These are phyloP conservation scores for Serendipita vermifera DNA, from an alignment of 768 basidiomycete genomes.

Conservation along the genomic window DNA sequence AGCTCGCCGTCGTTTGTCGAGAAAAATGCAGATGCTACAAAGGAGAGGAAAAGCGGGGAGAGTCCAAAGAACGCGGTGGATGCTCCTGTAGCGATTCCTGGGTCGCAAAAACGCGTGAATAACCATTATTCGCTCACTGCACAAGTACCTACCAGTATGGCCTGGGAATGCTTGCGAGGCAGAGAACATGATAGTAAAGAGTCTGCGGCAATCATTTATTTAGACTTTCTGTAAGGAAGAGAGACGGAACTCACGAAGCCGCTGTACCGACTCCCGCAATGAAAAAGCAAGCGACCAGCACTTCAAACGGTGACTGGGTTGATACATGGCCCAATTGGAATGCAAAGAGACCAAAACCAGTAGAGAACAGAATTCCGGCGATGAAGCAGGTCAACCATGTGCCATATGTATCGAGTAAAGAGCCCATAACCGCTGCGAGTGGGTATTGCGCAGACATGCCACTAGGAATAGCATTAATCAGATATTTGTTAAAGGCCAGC, in stretches of 20 bases:
- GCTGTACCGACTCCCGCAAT: slow-evolving; percentile 55
- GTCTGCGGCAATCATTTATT: slow-evolving; percentile 25
- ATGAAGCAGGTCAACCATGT: slow-evolving; percentile 54
- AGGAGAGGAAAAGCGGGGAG: slow-evolving; percentile 61
- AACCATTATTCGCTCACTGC: slow-evolving; percentile 25
- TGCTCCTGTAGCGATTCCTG: slow-evolving; percentile 17
- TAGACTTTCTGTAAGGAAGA: neutral
- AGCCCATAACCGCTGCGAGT: slow-evolving; percentile 55
- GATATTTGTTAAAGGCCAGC: neutral
- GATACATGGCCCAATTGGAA: slow-evolving; percentile 30
- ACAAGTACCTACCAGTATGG: slow-evolving; percentile 53
- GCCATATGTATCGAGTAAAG: slow-evolving; percentile 52
- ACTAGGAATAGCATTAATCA: slow-evolving; percentile 26
- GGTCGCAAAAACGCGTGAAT: neutral
- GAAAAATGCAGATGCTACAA: slow-evolving; percentile 51
- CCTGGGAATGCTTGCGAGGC: slow-evolving; percentile 58
- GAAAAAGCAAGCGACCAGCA: slow-evolving; percentile 45
- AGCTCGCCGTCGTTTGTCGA: slow-evolving; percentile 31
- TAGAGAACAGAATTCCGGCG: slow-evolving; percentile 43
- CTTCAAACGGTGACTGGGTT: slow-evolving; percentile 34
- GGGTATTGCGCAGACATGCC: slow-evolving; percentile 77
- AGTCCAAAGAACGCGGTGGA: slow-evolving; percentile 69
- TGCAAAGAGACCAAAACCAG: slow-evolving; percentile 52
- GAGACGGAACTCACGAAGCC: slow-evolving; percentile 45
- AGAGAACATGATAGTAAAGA: slow-evolving; percentile 63